Evolutionary conservation across 2,329 filamentous ascomycete species (phyloP).

Genomic region (Sodiomyces alkalinus): DNA sequence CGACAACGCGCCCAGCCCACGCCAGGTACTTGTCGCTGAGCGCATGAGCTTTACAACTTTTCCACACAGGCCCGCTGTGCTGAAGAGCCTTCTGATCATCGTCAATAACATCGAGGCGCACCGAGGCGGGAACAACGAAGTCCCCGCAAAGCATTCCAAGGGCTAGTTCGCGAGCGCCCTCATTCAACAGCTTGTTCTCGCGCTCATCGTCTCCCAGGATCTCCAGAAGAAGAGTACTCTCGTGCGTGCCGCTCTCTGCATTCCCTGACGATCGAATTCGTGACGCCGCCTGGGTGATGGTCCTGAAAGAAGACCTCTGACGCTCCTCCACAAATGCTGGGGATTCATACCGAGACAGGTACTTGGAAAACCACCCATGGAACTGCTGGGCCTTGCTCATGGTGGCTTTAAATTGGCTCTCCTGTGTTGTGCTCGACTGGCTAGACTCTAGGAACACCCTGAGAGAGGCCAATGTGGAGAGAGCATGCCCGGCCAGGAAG

Average conservation of each 20-base stretch:
- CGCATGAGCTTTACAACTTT: slow-evolving; percentile 51
- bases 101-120: slow-evolving; percentile 48
- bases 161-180: slow-evolving; percentile 54
- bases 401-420: slow-evolving; percentile 65
- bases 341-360: slow-evolving; percentile 48
- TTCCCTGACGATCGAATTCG: slow-evolving; percentile 54
- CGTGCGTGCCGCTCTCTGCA: slow-evolving; percentile 52
- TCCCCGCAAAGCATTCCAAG: slow-evolving; percentile 58
- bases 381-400: slow-evolving; percentile 63
- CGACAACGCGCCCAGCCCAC: slow-evolving; percentile 77
- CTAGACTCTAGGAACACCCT: slow-evolving; percentile 59
- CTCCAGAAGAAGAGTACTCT: slow-evolving; percentile 65
- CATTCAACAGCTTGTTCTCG: slow-evolving; percentile 49
- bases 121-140: slow-evolving; percentile 47
- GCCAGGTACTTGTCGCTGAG: slow-evolving; percentile 56
- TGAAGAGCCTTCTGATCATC: slow-evolving; percentile 47
- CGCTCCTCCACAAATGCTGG: slow-evolving; percentile 29
- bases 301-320: slow-evolving; percentile 43
- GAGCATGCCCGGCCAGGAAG: slow-evolving; percentile 66
- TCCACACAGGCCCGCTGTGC: slow-evolving; percentile 57
- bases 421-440: slow-evolving; percentile 69
- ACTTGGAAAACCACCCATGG: slow-evolving; percentile 61
- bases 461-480: slow-evolving; percentile 68
- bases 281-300: slow-evolving; percentile 54
- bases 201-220: slow-evolving; percentile 60